Percentiles rank a stretch among this genome's conserved stretches.
Conservation (phyloP, 2,329 filamentous ascomycete species). For the Cordyceps militaris region DNA sequence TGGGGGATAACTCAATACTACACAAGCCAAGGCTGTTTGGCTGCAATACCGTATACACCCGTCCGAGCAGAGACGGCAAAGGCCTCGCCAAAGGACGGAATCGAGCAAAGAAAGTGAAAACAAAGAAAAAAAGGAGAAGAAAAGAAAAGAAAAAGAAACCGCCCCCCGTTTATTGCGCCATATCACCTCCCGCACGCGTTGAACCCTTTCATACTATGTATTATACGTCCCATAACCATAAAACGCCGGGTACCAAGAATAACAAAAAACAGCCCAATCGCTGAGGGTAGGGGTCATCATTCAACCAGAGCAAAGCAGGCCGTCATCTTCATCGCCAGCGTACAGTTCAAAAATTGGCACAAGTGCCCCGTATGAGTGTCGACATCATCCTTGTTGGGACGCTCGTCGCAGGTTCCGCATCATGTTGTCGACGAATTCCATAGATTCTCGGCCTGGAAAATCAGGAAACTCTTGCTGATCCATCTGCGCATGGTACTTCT, state of each 20-base stretch:
- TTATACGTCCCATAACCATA: not conserved
- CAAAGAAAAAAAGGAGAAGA: not conserved
- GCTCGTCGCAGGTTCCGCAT: constrained; percentile 42
- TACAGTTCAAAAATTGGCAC: not conserved
- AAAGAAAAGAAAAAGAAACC: not conserved
- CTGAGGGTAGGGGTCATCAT: not conserved
- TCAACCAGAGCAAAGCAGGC: not conserved
- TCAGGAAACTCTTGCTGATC: constrained; percentile 31
- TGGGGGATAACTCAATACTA: not conserved
- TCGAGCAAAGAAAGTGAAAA: not conserved
- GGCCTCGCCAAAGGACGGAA: not conserved
- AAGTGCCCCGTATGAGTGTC: not conserved
- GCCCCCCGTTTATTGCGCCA: not conserved
- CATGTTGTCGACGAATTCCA: constrained; percentile 45
- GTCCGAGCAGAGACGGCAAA: not conserved
- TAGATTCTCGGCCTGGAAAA: constrained; percentile 37
- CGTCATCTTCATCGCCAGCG: not conserved
- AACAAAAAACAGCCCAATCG: not conserved
- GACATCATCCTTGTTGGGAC: not conserved
- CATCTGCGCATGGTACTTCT: constrained; percentile 13
- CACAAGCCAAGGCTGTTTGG: constrained; percentile 4
- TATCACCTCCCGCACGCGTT: not conserved
- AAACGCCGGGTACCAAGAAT: not conserved
- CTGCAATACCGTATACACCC: not conserved
- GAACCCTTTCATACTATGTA: not conserved